Percentiles rank a stretch among this genome's conserved stretches.
Evolutionary conservation across 495 filamentous ascomycete genomes (phyloP).

Genomic region (Chlorociboria aeruginascens): DNA sequence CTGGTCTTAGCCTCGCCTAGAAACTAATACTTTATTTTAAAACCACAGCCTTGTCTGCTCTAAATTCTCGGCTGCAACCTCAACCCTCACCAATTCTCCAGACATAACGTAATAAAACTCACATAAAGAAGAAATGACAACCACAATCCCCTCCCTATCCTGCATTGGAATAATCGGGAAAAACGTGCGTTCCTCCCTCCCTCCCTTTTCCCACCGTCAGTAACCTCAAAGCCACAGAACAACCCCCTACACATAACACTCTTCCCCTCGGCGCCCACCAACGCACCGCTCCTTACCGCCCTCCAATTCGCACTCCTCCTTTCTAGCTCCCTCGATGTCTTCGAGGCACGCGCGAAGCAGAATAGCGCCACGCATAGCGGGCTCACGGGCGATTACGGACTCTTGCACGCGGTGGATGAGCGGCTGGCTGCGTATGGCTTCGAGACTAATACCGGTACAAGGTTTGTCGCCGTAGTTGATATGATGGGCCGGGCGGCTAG

Average conservation of each 20-base stretch:
- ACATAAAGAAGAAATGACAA: conserved; percentile 11
- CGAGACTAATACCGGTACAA: conserved; percentile 92
- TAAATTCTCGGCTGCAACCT: background rate
- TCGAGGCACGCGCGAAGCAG: conserved; percentile 62
- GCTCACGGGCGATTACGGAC: conserved; percentile 67
- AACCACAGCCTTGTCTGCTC: no score
- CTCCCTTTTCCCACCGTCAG: background rate
- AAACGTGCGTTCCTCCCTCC: conserved; percentile 42
- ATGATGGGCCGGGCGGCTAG: conserved; percentile 48
- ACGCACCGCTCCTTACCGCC: conserved; percentile 39
- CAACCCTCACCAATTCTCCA: background rate
- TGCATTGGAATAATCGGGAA: conserved; percentile 90
- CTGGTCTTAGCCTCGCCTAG: no score
- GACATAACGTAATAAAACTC: background rate
- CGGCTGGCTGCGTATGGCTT: conserved; percentile 85
- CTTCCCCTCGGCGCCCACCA: conserved; percentile 44
- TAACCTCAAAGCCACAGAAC: conserved; percentile 45
- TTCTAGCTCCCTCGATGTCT: conserved; percentile 83
- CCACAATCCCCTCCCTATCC: conserved; percentile 57
- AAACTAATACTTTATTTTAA: no score
- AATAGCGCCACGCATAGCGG: conserved; percentile 43
- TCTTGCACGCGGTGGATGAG: conserved; percentile 88
- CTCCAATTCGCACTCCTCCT: conserved; percentile 88
- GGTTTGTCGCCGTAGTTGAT: conserved; percentile 80
- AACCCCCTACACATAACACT: conserved; percentile 89